Evolutionary conservation across 768 basidiomycete species (phyloP).

Genomic region (Chalciporus chontae): DNA sequence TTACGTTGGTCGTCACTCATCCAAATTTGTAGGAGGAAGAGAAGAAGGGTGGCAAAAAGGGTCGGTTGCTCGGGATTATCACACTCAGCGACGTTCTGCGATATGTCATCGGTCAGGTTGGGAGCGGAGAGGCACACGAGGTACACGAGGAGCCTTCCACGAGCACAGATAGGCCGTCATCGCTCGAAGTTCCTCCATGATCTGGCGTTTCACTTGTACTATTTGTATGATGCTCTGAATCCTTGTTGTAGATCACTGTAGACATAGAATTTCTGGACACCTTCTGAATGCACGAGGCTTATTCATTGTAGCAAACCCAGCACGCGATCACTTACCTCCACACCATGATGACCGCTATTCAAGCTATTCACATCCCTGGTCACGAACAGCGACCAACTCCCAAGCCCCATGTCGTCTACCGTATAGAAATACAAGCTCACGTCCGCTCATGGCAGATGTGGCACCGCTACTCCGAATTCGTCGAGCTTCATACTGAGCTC

Average conservation of each 20-base stretch:
- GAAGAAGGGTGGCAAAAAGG: slow-evolving; percentile 73
- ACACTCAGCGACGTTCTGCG: slow-evolving; percentile 86
- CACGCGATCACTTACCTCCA: slow-evolving; percentile 6
- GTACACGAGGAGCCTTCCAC: slow-evolving; percentile 28
- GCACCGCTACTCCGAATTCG: slow-evolving; percentile 94
- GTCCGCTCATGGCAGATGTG: slow-evolving; percentile 93
- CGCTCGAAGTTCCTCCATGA: slow-evolving; percentile 18
- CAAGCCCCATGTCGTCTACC: slow-evolving; percentile 79
- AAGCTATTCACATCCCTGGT: slow-evolving; percentile 66
- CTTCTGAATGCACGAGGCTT: background rate
- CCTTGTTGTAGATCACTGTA: slow-evolving; percentile 16
- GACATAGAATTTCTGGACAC: background rate
- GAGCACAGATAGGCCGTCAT: slow-evolving; percentile 12
- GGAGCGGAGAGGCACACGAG: slow-evolving; percentile 45
- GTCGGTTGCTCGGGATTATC: slow-evolving; percentile 80
- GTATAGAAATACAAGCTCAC: slow-evolving; percentile 80
- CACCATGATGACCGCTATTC: slow-evolving; percentile 62
- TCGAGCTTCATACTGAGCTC: slow-evolving; percentile 79
- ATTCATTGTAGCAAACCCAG: background rate
- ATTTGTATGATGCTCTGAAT: slow-evolving; percentile 1
- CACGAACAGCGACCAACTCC: slow-evolving; percentile 67
- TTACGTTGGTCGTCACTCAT: background rate
- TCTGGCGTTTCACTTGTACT: slow-evolving; percentile 1
- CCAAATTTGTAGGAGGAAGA: slow-evolving; percentile 66
- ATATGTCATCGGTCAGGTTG: slow-evolving; percentile 71